A percentile compares a stretch with the other conserved stretches of the same genome.
These are phyloP conservation scores for Thalassiosira allenii DNA, from an alignment of 352 stramenopile genomes.

Conservation along the genomic window DNA sequence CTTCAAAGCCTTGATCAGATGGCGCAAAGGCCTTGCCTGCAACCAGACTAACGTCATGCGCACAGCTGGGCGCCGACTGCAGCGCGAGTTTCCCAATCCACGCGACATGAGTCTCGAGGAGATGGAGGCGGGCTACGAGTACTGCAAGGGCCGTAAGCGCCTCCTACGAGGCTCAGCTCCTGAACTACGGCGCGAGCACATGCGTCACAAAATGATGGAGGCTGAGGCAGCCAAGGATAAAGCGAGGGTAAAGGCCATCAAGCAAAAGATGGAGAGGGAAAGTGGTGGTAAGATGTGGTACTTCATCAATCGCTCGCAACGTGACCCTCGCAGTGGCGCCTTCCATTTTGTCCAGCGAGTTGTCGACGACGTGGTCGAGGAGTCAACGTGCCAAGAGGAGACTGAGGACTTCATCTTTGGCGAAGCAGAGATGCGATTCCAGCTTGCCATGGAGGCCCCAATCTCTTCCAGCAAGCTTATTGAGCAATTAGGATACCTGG, in stretches of 20 bases:
- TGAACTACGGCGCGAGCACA: not conserved
- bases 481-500: constrained; percentile 16
- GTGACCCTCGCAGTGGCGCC: not conserved
- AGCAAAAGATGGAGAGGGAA: not conserved
- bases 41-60: too few species aligned
- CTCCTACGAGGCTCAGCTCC: too few species aligned
- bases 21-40: constrained; percentile 5
- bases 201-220: not conserved
- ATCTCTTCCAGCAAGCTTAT: constrained; percentile 8
- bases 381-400: not conserved
- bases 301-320: constrained; percentile 6
- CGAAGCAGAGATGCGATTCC: not conserved
- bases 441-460: not conserved
- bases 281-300: constrained; percentile 21
- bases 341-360: not conserved
- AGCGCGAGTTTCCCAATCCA: too few species aligned
- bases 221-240: not conserved
- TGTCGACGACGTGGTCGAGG: not conserved
- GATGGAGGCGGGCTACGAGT: too few species aligned
- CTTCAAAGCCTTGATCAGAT: not conserved
- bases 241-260: not conserved
- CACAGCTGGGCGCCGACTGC: too few species aligned
- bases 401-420: constrained; percentile 12
- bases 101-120: too few species aligned
- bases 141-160: too few species aligned